These are phyloP conservation scores for Mycosphaerella sp. DNA, from an alignment of 2,329 filamentous ascomycete genomes.

Conservation along the genomic window DNA sequence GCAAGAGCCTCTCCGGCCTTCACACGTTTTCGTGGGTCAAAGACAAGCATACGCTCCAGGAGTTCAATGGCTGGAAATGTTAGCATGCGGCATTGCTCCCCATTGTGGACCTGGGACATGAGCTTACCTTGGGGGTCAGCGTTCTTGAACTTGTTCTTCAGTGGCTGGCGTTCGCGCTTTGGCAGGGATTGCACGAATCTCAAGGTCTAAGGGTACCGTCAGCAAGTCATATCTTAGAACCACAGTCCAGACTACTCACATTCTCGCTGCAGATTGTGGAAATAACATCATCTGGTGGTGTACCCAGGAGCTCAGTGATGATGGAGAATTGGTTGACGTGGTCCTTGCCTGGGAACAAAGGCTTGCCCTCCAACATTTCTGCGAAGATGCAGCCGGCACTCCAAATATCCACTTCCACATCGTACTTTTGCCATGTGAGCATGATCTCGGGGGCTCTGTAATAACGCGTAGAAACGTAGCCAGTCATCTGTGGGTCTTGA, in stretches of 20 bases:
- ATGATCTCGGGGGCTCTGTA: conserved; percentile 99
- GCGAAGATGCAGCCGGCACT: conserved; percentile 98
- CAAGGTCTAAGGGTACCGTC: conserved; percentile 57
- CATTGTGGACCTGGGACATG: not conserved
- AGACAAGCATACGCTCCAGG: conserved; percentile 94
- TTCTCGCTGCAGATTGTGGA: conserved; percentile 98
- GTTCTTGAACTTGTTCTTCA: conserved; percentile 88
- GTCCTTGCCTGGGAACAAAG: conserved; percentile 96
- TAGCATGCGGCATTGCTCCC: conserved; percentile 15
- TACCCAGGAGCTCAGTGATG: conserved; percentile 94
- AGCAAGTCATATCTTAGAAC: not conserved
- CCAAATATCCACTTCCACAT: conserved; percentile 98
- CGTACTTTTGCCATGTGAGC: conserved; percentile 99
- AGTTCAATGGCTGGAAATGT: conserved; percentile 63
- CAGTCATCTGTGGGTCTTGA: conserved; percentile 99
- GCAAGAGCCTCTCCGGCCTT: conserved; percentile 78
- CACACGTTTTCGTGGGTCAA: conserved; percentile 94
- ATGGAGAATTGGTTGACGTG: conserved; percentile 99
- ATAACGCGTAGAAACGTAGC: conserved; percentile 97
- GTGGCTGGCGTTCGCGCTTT: conserved; percentile 82
- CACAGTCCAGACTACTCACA: conserved; percentile 46
- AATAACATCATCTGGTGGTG: conserved; percentile 96
- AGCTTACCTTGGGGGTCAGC: conserved; percentile 57
- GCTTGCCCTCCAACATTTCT: conserved; percentile 98
- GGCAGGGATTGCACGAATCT: conserved; percentile 96